These are phyloP conservation scores for Scheffersomyces insectosa DNA, from an alignment of 1,139 yeast species.

Conservation along the genomic window DNA sequence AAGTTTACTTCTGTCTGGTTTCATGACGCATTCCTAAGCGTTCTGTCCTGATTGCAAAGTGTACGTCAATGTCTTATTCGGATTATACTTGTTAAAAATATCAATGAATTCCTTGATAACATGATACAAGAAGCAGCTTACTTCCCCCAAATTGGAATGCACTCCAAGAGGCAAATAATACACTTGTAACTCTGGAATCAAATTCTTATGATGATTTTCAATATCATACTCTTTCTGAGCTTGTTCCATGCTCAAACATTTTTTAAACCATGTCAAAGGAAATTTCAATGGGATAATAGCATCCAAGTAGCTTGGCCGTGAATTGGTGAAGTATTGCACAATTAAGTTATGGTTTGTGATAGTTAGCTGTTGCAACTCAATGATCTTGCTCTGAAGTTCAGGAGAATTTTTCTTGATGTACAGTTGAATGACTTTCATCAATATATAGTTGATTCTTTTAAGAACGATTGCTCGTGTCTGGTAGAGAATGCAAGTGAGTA, in stretches of 20 bases:
- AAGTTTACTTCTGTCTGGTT: too few species aligned
- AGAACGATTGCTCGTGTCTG: constrained; percentile 31
- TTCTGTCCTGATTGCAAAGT: constrained; percentile 11
- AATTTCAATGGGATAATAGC: constrained; percentile 31
- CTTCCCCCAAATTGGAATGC: constrained; percentile 37
- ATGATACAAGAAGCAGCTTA: constrained; percentile 31
- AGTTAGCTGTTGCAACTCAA: constrained; percentile 29
- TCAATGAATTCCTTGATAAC: constrained; percentile 35
- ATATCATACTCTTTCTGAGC: constrained; percentile 13
- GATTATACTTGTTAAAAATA: constrained; percentile 20
- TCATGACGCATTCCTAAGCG: too few species aligned
- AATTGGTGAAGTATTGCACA: constrained; percentile 23
- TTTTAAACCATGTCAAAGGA: constrained; percentile 35
- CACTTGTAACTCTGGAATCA: constrained; percentile 19
- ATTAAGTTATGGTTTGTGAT: constrained; percentile 25
- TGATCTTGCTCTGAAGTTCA: constrained; percentile 25
- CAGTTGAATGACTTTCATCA: constrained; percentile 25
- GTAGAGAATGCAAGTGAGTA: constrained; percentile 31
- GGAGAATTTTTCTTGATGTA: constrained; percentile 18
- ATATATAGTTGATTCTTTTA: constrained; percentile 29
- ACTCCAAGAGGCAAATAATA: constrained; percentile 42
- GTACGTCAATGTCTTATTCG: constrained; percentile 15
- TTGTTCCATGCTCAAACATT: constrained; percentile 15
- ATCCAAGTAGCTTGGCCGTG: constrained; percentile 28
- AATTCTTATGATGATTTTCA: constrained; percentile 7